Evolutionary conservation across 805 yeast genomes (phyloP).

Genomic region (Phaffomyces thermotolerans): DNA sequence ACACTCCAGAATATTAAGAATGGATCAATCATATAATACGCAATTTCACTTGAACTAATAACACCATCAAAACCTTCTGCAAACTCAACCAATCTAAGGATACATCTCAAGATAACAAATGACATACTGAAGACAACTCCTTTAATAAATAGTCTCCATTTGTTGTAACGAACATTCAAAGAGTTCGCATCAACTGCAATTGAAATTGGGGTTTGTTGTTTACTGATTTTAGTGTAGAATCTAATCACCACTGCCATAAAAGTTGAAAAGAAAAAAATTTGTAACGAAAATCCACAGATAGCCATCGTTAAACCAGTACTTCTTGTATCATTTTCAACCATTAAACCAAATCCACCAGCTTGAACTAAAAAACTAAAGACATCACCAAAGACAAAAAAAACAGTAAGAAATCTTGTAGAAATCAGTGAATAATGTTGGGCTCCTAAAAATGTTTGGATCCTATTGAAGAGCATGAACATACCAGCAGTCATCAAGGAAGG

Average conservation of each 20-base stretch:
- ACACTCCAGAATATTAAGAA: not conserved
- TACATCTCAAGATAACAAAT: conserved; percentile 1
- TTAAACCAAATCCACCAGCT: not conserved
- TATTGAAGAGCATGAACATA: conserved; percentile 2
- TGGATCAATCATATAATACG: conserved; percentile 5
- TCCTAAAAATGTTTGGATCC: conserved; percentile 1
- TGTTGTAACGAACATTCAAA: not conserved
- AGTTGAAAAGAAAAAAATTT: not conserved
- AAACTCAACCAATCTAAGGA: conserved; percentile 3
- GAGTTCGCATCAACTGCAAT: not conserved
- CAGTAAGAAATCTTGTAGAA: conserved; percentile 1
- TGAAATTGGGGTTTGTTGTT: not conserved
- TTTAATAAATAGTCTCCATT: not conserved
- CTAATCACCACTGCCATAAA: not conserved
- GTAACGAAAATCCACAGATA: conserved; percentile 1
- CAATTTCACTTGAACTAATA: not conserved
- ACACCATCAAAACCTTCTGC: not conserved
- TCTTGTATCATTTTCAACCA: not conserved
- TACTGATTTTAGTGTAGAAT: not conserved
- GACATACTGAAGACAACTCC: not conserved
- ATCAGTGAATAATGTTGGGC: conserved; percentile 1
- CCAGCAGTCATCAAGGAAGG: conserved; percentile 3
- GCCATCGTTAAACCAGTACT: not conserved
- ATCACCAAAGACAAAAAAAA: conserved; percentile 2
- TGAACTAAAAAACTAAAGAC: conserved; percentile 2